phyloP scores from a whole-genome alignment of 805 yeast genomes.

The Candida maltosa region DNA sequence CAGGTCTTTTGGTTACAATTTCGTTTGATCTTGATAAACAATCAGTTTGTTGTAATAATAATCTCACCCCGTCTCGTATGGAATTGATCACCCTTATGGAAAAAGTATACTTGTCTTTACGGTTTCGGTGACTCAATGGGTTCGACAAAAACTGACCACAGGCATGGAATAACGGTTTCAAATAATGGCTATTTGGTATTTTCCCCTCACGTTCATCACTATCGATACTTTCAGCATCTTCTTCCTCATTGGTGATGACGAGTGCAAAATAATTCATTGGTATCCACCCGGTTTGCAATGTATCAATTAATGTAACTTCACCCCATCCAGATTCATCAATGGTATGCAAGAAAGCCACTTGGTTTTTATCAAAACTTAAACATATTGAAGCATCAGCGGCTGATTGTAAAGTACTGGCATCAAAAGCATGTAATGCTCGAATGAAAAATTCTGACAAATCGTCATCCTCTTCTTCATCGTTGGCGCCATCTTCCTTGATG shows the following conservation, averaged over 20 bases:
- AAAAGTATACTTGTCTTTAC: constrained; percentile 46
- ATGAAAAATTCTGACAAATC: constrained; percentile 54
- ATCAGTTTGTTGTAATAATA: constrained; percentile 60
- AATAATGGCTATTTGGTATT: constrained; percentile 43
- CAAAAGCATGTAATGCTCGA: constrained; percentile 57
- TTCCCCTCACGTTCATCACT: constrained; percentile 31
- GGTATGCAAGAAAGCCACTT: constrained; percentile 73
- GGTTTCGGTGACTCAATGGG: constrained; percentile 51
- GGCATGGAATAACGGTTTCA: constrained; percentile 54
- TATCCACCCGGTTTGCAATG: constrained; percentile 75
- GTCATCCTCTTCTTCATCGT: constrained; percentile 31
- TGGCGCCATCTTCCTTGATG: not conserved
- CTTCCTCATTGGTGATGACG: constrained; percentile 28
- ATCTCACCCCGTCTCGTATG: constrained; percentile 70
- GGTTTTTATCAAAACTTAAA: constrained; percentile 65
- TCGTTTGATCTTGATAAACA: constrained; percentile 74
- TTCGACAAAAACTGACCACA: constrained; percentile 65
- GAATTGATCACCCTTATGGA: constrained; percentile 57
- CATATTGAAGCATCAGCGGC: constrained; percentile 70
- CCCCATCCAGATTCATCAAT: constrained; percentile 87
- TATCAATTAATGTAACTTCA: constrained; percentile 68
- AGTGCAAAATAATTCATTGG: constrained; percentile 75
- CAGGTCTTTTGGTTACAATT: constrained; percentile 59
- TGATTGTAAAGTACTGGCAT: constrained; percentile 55
- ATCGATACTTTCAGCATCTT: constrained; percentile 8